Evolutionary conservation across 2,329 filamentous ascomycete species (phyloP), one percentile per base, ranked within the genome.

Genomic region (Diplodia sapinea): DNA sequence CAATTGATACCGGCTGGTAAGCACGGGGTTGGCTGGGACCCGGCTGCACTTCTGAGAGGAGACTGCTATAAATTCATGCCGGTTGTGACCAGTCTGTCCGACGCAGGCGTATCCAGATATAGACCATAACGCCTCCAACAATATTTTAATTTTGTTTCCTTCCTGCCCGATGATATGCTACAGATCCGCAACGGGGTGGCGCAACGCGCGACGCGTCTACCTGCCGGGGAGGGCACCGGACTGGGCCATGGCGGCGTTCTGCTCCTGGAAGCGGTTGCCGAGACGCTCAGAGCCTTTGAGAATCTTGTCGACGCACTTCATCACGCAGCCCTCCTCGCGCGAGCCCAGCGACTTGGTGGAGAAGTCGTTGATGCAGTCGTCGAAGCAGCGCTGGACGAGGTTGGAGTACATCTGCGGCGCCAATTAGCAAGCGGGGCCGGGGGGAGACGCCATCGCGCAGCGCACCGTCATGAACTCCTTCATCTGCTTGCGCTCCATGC

Each of bases 401-500:
- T 88, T 89, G 76, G 87, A 89, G 80, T 90, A 90, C 84, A 89
- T 89, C 88, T 90, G 57, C 62, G 38, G 36, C 50, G 59, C 38
- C 55, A 49, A 69, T 70, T 64, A 71, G 68, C 65, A 67, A 43
- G 51, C 31, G 63, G 65, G 52, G 29, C 33, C 47, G 40, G 52
- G 29, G 31, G 26, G n/a, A 36, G n/a, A 55, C 36, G 5, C 17
- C 36, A 55, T 40, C 40, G 50, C n/a, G n/a, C 68, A 57, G 85
- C 92, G 74, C 86, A 98, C 95, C 76, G 88, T 91, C 90, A 98
- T 97, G 79, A 99, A 98, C 79, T 98, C 94, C 84, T 97, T 97
- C 86, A 99, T 92, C 83, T 99, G 95, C 83, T 95, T 96, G 83
- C 92, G 91, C 85, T 98, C 93, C 88, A 99, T 94, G 82, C 95